Base-by-base conservation (phyloP, 2,329 filamentous ascomycete genomes). In the Ampelomyces quisqualis region DNA sequence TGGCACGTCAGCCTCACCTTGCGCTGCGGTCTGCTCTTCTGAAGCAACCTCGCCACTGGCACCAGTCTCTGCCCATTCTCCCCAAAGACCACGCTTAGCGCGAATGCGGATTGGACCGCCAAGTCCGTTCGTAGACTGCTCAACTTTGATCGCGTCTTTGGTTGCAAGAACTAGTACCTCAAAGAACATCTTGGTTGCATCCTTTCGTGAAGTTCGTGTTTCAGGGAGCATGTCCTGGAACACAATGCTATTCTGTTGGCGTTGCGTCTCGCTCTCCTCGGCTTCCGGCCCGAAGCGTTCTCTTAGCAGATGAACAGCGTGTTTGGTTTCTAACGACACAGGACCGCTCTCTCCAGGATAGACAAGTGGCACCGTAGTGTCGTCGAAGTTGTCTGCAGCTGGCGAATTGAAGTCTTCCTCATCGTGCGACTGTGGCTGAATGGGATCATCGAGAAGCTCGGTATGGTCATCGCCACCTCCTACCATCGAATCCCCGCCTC, bases 151-250 rank as follows among this genome's bases (percentile, higher is more conserved):
- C 19, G 93, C 93, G 65, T 98, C 93, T 73, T 98, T 98, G 28
- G 93, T 98, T 4, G 91, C 93, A 32, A 98, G 78, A 3, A 98
- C 93, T 17, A 98, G 77, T 39, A 93, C 85, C 72, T 98, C 93
- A 60, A 98, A 98, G 74, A 98, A 98, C 90, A 98, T 96, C 77
- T 96, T 96, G 29, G 93, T 98, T 0, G 93, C 93, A 59, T 97
- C 93, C 7, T 86, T 86, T 68, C 88, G 88, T 53, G 80, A 89
- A 1, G 91, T 91, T 46, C 79, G 80, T 51, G 77, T 73, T 70
- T 95, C 88, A 0, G 93, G 93, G 22, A 96, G 78, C 33, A 98
- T 78, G 43, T 95, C 86, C 60, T 96, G 91, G 76, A 98, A 96
- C 3, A 94, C 77, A 3, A 95, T 89, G 9, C 81, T 81, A 17